Evolutionary conservation across 805 yeast genomes (phyloP).

Genomic region (Candida orba): DNA sequence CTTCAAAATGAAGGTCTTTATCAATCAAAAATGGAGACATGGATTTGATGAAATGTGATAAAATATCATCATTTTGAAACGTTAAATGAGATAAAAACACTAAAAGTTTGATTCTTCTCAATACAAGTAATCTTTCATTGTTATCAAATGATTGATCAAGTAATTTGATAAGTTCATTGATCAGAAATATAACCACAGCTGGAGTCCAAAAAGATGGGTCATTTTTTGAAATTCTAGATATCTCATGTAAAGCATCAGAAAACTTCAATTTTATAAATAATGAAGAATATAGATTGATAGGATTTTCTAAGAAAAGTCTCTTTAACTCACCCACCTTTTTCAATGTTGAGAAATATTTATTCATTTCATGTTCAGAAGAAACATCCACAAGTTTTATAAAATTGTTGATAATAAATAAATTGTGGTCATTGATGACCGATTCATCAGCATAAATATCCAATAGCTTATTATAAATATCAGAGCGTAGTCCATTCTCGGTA

Average conservation of each 20-base stretch:
- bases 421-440: constrained; percentile 16
- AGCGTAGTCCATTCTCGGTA: constrained; percentile 31
- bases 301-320: constrained; percentile 1
- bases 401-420: constrained; percentile 29
- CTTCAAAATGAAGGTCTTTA: constrained; percentile 21
- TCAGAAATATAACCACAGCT: constrained; percentile 30
- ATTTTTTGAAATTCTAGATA: constrained; percentile 4
- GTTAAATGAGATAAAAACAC: constrained; percentile 22
- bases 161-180: constrained; percentile 26
- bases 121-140: constrained; percentile 19
- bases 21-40: constrained; percentile 15
- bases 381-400: constrained; percentile 35
- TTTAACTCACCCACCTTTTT: not conserved
- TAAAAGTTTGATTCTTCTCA: constrained; percentile 34
- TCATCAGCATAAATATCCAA: constrained; percentile 13
- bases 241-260: constrained; percentile 13
- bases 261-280: constrained; percentile 8
- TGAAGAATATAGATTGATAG: constrained; percentile 6
- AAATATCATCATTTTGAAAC: constrained; percentile 16
- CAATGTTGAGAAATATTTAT: constrained; percentile 10
- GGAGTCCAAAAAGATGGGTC: constrained; percentile 29
- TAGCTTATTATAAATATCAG: constrained; percentile 24
- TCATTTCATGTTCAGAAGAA: constrained; percentile 22
- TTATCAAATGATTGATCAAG: constrained; percentile 18
- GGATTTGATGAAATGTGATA: constrained; percentile 12